Conservation (phyloP, 2,329 filamentous ascomycete species). For the Cyanodermella asteris region DNA sequence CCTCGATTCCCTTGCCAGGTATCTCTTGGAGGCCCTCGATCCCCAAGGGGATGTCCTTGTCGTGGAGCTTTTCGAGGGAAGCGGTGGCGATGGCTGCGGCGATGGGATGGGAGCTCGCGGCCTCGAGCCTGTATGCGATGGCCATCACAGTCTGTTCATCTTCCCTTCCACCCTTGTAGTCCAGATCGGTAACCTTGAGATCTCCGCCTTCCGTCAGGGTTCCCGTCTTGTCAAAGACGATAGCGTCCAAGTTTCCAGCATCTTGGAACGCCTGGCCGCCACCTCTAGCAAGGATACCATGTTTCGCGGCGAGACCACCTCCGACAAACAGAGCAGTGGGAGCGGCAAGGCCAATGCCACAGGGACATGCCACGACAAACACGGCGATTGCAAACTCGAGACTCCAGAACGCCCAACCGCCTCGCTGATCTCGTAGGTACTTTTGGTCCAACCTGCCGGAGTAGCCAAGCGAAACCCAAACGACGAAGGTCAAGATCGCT, state of each 20-base stretch:
- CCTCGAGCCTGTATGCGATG: conserved; percentile 6
- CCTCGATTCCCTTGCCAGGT: conserved; percentile 6
- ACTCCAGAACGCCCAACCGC: conserved; percentile 32
- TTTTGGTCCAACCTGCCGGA: conserved; percentile 23
- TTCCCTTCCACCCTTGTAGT: conserved; percentile 9
- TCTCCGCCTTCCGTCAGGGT: conserved; percentile 41
- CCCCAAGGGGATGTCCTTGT: too few species aligned
- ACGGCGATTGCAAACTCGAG: conserved; percentile 52
- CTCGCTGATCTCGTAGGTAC: conserved; percentile 27
- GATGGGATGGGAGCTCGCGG: conserved; percentile 7
- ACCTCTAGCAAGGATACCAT: conserved; percentile 36
- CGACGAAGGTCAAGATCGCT: conserved; percentile 23
- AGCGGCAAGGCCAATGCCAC: conserved; percentile 35
- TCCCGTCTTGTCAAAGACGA: conserved; percentile 40
- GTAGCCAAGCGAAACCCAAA: conserved; percentile 23
- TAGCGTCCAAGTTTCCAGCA: conserved; percentile 30
- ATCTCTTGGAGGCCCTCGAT: too few species aligned
- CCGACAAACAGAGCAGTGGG: conserved; percentile 38
- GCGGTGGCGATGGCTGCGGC: conserved; percentile 4
- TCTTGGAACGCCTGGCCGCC: conserved; percentile 39
- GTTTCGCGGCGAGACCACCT: conserved; percentile 32
- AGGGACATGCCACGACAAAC: conserved; percentile 39
- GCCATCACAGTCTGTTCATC: conserved; percentile 4
- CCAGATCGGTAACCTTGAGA: conserved; percentile 38
- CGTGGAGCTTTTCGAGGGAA: conserved; percentile 2